Evolutionary conservation across 768 basidiomycete species (phyloP), one percentile per base, ranked within the genome.

Genomic region (Russula sp.): DNA sequence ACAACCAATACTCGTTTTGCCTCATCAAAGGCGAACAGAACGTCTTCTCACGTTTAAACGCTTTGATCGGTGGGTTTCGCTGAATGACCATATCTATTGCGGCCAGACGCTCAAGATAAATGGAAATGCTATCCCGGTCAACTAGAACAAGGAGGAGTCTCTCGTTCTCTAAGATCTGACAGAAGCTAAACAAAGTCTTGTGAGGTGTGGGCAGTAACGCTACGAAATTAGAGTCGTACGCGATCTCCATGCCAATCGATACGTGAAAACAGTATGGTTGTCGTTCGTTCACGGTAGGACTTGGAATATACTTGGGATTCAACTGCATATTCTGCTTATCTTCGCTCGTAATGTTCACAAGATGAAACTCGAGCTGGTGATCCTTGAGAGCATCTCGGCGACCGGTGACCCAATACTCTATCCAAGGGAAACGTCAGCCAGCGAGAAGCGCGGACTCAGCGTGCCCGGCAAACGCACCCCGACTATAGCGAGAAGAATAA

Each of bases 1-100:
- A 84, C 58, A 0, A 77, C 77, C n/a, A 85, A 66, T 70, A 79
- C 76, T 4, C 78, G 76, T 63, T 77, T 80, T 13, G 71, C 67
- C 65, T 85, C 83, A 43, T 86, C 82, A 59, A 77, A 83, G 0
- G 83, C 74, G 5, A 84, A 56, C 7, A 79, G 16, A 49, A 76
- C 72, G 8, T 78, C 72, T 76, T 82, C 58, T 79, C 76, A 9
- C 73, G 75, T 51, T 76, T 72, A n/a, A 84, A 67, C 0, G 20
- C 39, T 56, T 67, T 60, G n/a, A 56, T 52, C 14, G 34, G 13
- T 18, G 29, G 43, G 3, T 11, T 22, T 13, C 38, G 41, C 32
- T 22, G 36, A 20, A 65, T 39, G 13, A 42, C 56, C 25, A 18
- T 8, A 20, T 47, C 47, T 2, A 66, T 36, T 18, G 2, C 36